These are phyloP conservation scores for Cyberlindnera euphorbiiphila DNA, from an alignment of 805 yeast species.

Conservation along the genomic window DNA sequence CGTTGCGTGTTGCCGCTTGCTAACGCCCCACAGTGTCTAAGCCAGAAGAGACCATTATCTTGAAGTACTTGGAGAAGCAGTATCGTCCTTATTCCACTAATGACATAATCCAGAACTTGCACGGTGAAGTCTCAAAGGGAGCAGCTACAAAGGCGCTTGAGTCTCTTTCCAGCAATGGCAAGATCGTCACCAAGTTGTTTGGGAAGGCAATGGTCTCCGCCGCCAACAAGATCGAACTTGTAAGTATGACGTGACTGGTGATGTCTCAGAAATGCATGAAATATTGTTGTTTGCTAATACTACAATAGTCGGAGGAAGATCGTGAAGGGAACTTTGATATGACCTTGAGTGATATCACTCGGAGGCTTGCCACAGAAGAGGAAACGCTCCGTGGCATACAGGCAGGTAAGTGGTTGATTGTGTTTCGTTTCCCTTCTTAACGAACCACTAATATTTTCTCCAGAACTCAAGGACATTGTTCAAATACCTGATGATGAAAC, in stretches of 20 bases:
- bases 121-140: slow-evolving; percentile 35
- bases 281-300: slow-evolving; percentile 1
- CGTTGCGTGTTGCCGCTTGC: not conserved
- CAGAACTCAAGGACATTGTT: slow-evolving; percentile 10
- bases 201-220: slow-evolving; percentile 44
- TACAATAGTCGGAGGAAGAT: slow-evolving; percentile 1
- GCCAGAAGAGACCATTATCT: slow-evolving; percentile 34
- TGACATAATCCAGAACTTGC: slow-evolving; percentile 44
- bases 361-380: slow-evolving; percentile 8
- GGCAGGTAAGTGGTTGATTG: not conserved
- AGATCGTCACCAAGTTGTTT: slow-evolving; percentile 36
- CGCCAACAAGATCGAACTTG: slow-evolving; percentile 33
- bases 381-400: not conserved
- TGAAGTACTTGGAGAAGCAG: slow-evolving; percentile 38
- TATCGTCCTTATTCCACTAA: slow-evolving; percentile 46
- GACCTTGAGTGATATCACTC: slow-evolving; percentile 1
- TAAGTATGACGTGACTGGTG: slow-evolving; percentile 6
- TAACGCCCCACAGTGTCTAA: slow-evolving; percentile 2
- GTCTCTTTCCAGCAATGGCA: slow-evolving; percentile 30
- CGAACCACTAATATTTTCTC: not conserved
- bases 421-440: too few relatives aligned
- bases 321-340: not conserved
- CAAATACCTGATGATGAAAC: slow-evolving; percentile 19
- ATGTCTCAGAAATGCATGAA: too few relatives aligned
- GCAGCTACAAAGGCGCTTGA: slow-evolving; percentile 36